A percentile compares a stretch with the other conserved stretches of the same genome.
Conservation (phyloP, 2,329 filamentous ascomycete species). For the Penicillium sp. region DNA sequence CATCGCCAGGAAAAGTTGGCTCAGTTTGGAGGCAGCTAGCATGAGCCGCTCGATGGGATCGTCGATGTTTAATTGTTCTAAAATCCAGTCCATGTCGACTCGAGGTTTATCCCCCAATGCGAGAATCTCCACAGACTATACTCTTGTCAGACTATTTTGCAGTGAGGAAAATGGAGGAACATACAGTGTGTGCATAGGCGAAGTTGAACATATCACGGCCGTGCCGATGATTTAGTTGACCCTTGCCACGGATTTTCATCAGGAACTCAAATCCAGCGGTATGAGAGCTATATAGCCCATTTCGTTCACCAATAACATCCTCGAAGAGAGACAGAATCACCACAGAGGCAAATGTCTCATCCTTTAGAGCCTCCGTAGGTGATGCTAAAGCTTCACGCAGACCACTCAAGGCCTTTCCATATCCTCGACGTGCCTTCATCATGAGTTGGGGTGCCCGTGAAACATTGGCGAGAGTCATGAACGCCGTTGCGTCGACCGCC, state of each 20-base stretch:
- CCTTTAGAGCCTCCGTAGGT: conserved; percentile 32
- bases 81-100: conserved; percentile 30
- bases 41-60: conserved; percentile 36
- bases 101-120: conserved; percentile 34
- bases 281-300: conserved; percentile 37
- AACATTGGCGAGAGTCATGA: conserved; percentile 35
- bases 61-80: conserved; percentile 26
- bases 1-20: conserved; percentile 28
- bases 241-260: conserved; percentile 34
- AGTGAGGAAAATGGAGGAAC: neutral
- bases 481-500: conserved; percentile 38
- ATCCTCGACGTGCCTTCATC: conserved; percentile 31
- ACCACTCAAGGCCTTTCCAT: conserved; percentile 33
- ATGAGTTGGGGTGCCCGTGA: conserved; percentile 27
- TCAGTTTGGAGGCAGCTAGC: conserved; percentile 31
- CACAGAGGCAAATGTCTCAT: conserved; percentile 41
- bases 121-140: conserved; percentile 37
- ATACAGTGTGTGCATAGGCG: conserved; percentile 38
- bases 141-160: neutral
- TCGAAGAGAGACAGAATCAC: conserved; percentile 41
- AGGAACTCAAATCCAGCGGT: conserved; percentile 37
- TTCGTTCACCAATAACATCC: conserved; percentile 39
- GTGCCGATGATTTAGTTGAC: conserved; percentile 29
- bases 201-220: conserved; percentile 40
- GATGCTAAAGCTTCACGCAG: conserved; percentile 31